A percentile compares a stretch with the other conserved stretches of the same genome.
phyloP scores from a whole-genome alignment of 2,329 filamentous ascomycete species.

The Fusarium pseudograminearum region DNA sequence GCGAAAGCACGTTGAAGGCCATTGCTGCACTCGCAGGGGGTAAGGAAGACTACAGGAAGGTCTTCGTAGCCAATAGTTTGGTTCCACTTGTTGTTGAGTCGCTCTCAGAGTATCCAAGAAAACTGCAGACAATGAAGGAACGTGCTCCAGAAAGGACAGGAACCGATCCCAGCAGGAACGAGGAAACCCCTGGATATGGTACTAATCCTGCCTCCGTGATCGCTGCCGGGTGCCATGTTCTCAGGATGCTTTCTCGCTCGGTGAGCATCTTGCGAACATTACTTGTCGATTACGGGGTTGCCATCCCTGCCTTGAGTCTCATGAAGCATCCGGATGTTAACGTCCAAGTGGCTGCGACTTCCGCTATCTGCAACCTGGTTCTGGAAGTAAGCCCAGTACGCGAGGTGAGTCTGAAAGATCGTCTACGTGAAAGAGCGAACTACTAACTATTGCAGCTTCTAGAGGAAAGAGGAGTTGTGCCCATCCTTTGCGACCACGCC shows the following conservation, averaged over 20 bases:
- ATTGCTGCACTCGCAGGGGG: conserved; percentile 84
- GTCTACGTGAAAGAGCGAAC: neutral
- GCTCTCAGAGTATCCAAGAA: conserved; percentile 68
- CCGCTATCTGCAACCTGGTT: conserved; percentile 85
- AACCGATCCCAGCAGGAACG: conserved; percentile 49
- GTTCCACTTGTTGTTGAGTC: conserved; percentile 87
- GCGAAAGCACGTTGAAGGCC: conserved; percentile 81
- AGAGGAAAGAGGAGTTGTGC: conserved; percentile 78
- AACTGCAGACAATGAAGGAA: conserved; percentile 60
- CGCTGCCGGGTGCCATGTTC: conserved; percentile 84
- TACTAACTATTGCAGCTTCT: conserved; percentile 68
- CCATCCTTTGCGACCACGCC: conserved; percentile 84
- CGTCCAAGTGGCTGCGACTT: conserved; percentile 87
- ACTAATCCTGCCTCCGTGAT: conserved; percentile 81
- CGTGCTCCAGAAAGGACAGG: conserved; percentile 55
- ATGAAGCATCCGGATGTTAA: conserved; percentile 80
- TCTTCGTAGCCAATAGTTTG: conserved; percentile 83
- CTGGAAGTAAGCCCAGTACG: conserved; percentile 92
- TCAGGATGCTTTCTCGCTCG: conserved; percentile 85
- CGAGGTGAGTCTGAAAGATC: conserved; percentile 69
- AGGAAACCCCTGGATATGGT: conserved; percentile 67
- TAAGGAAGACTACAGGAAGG: conserved; percentile 86
- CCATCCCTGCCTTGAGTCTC: conserved; percentile 79
- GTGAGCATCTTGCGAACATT: conserved; percentile 86
- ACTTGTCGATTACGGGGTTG: conserved; percentile 86